Base-by-base conservation (phyloP, 164 flowering plant species). In the Chimonanthus salicifolius region DNA sequence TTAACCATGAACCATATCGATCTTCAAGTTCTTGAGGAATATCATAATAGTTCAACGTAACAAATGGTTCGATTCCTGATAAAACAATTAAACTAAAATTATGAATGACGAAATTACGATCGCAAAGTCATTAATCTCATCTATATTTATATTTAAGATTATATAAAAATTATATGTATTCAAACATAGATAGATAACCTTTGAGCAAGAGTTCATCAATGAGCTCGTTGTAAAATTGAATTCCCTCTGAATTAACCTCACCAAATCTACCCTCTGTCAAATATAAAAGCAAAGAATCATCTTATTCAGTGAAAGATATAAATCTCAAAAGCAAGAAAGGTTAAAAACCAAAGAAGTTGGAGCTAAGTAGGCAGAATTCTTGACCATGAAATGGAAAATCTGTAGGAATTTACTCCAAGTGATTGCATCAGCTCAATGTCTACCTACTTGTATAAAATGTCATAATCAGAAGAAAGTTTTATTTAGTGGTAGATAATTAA, bases 341-440 rank as follows among this genome's bases (percentile, higher is more conserved):
- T 33, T 33, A 63, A 21, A 63, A 7, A 33, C 7, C 46, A 45
- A 13, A 66, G 45, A 15, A 65, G 68, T 45, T 10, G 47, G 16
- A 47, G 48, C 84, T 74, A 74, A 87, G 89, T 79, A 0, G 94
- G 90, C 68, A 88, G 76, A 77, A 88, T 74, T 77, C 92, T 84
- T 11, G 90, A 73, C 97, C 94, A 91, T 47, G 94, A 87, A 16
- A 90, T 85, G 3, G 97, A 89, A 79, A 91, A 88, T 0, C 91
- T 80, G 67, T 85, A 87, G 76, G 87, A 79, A 43, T 85, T 87
- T 62, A 85, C 85, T 66, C 90, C 92, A 43, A 90, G 72, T 47
- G 77, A 75, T 45, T 81, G 73, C 94, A 91, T 87, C 44, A 91
- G 79, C 62, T 84, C 86, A 49, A 88, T 64, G 70, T 90, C 74